These are phyloP conservation scores for Colletotrichum tabaci DNA, from an alignment of 2,329 filamentous ascomycete species.

Conservation along the genomic window DNA sequence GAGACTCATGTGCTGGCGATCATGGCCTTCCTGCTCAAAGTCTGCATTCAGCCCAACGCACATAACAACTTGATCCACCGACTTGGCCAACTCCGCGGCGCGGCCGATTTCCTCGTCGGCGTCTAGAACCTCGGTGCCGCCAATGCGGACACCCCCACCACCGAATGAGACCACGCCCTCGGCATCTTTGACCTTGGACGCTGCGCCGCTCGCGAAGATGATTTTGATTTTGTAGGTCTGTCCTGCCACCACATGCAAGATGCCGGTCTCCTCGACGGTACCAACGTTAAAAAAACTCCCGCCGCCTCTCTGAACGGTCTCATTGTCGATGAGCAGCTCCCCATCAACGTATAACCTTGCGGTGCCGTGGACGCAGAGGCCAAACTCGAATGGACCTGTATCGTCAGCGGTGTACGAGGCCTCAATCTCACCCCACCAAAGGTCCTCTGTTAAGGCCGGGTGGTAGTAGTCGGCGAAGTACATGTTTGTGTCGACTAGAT, in stretches of 20 bases:
- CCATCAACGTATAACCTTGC: constrained; percentile 52
- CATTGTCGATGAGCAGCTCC: constrained; percentile 50
- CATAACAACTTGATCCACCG: constrained; percentile 70
- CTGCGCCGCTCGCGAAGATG: constrained; percentile 47
- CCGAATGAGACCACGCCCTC: background rate
- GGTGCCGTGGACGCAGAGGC: constrained; percentile 53
- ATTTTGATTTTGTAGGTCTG: constrained; percentile 49
- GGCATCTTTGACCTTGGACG: constrained; percentile 38
- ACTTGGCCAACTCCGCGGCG: constrained; percentile 58
- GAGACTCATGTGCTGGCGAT: constrained; percentile 77
- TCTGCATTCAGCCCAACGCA: constrained; percentile 69
- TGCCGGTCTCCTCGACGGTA: constrained; percentile 50
- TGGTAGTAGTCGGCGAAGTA: constrained; percentile 47
- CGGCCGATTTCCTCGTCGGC: constrained; percentile 33
- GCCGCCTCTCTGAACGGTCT: constrained; percentile 52
- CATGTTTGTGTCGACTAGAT: constrained; percentile 42
- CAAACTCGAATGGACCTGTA: constrained; percentile 48
- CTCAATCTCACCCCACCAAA: constrained; percentile 45
- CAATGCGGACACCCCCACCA: constrained; percentile 24
- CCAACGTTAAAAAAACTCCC: constrained; percentile 50
- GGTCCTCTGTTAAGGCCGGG: constrained; percentile 37
- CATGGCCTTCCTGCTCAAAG: constrained; percentile 66
- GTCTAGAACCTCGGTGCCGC: constrained; percentile 22
- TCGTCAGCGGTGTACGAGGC: constrained; percentile 43
- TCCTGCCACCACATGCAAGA: constrained; percentile 45